Evolutionary conservation across 345 rosid species (phyloP), one percentile per base, ranked within the genome.

Genomic region (Iberis pinnata): DNA sequence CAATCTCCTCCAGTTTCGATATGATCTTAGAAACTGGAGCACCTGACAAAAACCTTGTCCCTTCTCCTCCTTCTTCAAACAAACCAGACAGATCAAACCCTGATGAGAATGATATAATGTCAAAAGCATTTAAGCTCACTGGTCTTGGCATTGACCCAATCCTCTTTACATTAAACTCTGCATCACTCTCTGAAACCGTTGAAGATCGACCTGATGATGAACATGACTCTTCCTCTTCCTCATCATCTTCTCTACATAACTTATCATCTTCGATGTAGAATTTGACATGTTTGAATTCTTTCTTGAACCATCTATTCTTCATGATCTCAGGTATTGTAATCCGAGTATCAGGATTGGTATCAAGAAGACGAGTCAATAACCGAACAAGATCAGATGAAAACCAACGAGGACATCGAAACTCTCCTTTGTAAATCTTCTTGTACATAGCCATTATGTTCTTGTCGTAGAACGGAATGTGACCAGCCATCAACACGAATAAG

Each of bases 261-360:
- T 70, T 70, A 63, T 82, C 73, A 5, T 74, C 78, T 69, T 79
- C 79, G 0, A 78, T 72, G 53, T 79, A 82, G 41, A 82, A 82
- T 40, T 77, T 79, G 11, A 82, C 65, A 44, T 82, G 72, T 69
- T 80, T 78, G 66, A 76, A 81, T 38, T 78, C 86, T 64, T 81
- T 89, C 58, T 69, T 68, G 75, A 86, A 83, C 97, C 97, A 89
- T 38, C 77, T 64, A 16, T 64, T 75, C 54, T 84, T 85, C 95
- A 81, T 83, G 20, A 89, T 68, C 43, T 63, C 78, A 1, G 82
- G 83, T 42, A 89, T 75, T 0, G 88, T 83, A 19, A 89, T 76
- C 56, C 97, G 67, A 8, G 84, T 73, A 1, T 67, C 71, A 0
- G 97, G 94, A 64, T 89, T 89, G 9, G 84, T 82, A 16, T 89